These are phyloP conservation scores for Aspergillus bombycis DNA, from an alignment of 2,329 filamentous ascomycete species.

Conservation along the genomic window DNA sequence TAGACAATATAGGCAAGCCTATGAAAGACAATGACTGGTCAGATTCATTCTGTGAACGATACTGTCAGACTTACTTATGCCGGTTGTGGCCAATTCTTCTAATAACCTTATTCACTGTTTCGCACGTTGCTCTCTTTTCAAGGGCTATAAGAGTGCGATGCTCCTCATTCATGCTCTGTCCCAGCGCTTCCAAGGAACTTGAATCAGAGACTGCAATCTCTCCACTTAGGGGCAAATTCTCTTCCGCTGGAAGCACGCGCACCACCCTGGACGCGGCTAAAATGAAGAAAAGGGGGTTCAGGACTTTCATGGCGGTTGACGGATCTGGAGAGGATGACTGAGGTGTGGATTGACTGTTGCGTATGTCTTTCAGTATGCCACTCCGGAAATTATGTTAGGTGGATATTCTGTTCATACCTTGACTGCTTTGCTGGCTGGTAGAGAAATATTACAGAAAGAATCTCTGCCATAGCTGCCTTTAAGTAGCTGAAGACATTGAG, in stretches of 20 bases:
- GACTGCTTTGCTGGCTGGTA: neutral
- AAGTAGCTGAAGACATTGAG: neutral
- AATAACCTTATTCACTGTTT: no score
- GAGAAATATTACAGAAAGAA: neutral
- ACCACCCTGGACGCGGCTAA: neutral
- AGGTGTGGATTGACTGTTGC: neutral
- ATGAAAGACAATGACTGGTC: neutral
- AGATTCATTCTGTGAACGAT: neutral
- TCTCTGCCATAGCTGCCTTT: neutral
- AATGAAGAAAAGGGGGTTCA: neutral
- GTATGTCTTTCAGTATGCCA: neutral
- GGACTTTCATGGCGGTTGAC: neutral
- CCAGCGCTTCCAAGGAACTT: neutral
- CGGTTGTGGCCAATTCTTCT: no score
- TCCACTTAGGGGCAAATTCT: neutral
- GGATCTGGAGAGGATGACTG: neutral
- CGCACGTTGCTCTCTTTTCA: neutral
- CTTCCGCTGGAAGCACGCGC: neutral
- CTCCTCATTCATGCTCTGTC: neutral
- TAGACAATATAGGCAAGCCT: neutral
- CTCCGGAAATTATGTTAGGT: neutral
- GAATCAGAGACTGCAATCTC: neutral
- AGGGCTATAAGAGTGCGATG: neutral
- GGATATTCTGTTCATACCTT: neutral
- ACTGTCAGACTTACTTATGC: neutral